Base-by-base conservation (phyloP, 805 yeast species). In the Pichia eremophila region DNA sequence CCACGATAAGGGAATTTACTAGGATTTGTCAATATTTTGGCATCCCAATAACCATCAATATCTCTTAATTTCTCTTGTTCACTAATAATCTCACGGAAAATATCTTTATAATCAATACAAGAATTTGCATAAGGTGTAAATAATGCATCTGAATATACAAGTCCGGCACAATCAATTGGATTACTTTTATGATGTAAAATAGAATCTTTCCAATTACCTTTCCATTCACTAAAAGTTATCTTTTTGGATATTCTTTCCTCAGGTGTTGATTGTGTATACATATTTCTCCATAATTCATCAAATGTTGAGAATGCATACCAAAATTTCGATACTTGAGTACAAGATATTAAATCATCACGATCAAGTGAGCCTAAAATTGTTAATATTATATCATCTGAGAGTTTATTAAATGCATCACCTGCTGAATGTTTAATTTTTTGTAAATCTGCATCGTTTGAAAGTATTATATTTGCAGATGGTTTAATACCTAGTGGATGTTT, bases 101-200 rank as follows among this genome's bases (percentile, higher is more conserved):
- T 57, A 27, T 63, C 58, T 5, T 60, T 54, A 61, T 85, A 85
- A 57, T 84, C 73, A 18, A 86, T 70, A 52, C 82, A 84, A 0
- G 95, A 73, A 53, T 93, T 82, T 58, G 86, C 93, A 57, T 76
- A 88, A 3, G 96, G 96, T 44, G 93, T 71, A 61, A 81, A 89
- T 14, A 90, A 63, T n/a, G 77, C 54, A 59, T 89, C 96, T 0
- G 95, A 84, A 59, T 83, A 86, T 4, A 88, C 56, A 32, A 78
- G 56, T 3, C 39, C 44, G 50, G 74, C 66, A 25, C 80, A 63
- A 49, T 73, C 72, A 8, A 81, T 54, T 29, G 61, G 61, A 12
- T 65, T 47, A 8, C 52, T 57, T 5, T 65, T 57, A 8, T 72
- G 51, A 0, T 64, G 60, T 51, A 79, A 62, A 34, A 76, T 67